Evolutionary conservation across 2,329 filamentous ascomycete genomes (phyloP).

Genomic region (Fusarium sp.): DNA sequence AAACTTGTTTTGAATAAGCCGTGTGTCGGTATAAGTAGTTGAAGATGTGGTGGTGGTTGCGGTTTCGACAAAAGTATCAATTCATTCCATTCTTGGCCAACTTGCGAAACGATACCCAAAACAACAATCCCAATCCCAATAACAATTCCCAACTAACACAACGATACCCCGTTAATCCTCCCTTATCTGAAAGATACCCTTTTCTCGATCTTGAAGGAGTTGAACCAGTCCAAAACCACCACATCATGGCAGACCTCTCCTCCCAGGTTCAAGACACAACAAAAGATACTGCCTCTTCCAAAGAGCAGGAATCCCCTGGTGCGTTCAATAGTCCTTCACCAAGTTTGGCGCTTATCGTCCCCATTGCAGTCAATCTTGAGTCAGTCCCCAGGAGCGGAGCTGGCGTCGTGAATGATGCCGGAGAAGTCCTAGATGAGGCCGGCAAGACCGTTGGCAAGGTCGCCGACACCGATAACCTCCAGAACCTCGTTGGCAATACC

Average conservation of each 20-base stretch:
- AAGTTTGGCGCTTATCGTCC: slow-evolving; percentile 40
- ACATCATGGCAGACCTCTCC: slow-evolving; percentile 38
- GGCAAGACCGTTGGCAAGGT: slow-evolving; percentile 57
- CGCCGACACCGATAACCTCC: slow-evolving; percentile 51
- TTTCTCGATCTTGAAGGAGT: slow-evolving; percentile 26
- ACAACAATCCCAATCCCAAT: slow-evolving; percentile 15
- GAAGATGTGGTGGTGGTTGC: slow-evolving; percentile 33
- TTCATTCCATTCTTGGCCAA: slow-evolving; percentile 32
- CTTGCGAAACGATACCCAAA: slow-evolving; percentile 17
- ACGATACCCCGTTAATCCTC: slow-evolving; percentile 27
- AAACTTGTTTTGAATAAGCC: slow-evolving; percentile 41
- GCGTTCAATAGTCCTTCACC: slow-evolving; percentile 38
- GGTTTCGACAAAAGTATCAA: slow-evolving; percentile 28
- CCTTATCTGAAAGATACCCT: slow-evolving; percentile 26
- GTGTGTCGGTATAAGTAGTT: slow-evolving; percentile 32
- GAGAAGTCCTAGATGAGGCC: slow-evolving; percentile 56
- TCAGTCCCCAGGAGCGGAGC: slow-evolving; percentile 51
- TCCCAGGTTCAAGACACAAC: slow-evolving; percentile 47
- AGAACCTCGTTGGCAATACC: slow-evolving; percentile 54
- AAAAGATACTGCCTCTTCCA: slow-evolving; percentile 35
- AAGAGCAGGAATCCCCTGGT: slow-evolving; percentile 46
- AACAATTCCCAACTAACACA: slow-evolving; percentile 25
- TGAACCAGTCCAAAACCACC: background rate
- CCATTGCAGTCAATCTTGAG: slow-evolving; percentile 44
- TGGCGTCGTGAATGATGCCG: slow-evolving; percentile 55